Evolutionary conservation across 257 asterid genomes (phyloP), one percentile per base, ranked within the genome.

Genomic region (Solanum dulcamara): DNA sequence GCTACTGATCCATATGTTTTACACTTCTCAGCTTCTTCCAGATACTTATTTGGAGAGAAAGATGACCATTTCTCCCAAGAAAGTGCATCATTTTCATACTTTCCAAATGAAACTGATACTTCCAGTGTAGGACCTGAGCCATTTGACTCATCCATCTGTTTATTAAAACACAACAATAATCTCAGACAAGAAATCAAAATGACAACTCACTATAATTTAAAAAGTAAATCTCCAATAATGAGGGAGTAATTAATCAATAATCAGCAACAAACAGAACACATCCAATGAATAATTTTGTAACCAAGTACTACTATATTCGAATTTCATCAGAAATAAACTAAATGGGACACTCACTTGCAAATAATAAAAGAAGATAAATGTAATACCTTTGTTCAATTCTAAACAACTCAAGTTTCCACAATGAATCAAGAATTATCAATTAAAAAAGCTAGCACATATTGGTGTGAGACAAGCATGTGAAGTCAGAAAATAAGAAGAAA

Each of bases 21-120:
- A 84, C 94, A 90, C 90, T 81, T 92, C 50, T 93, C 97, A 32
- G 92, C 97, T 91, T 96, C 99, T 90, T 96, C 98, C 89, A 96
- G 87, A 83, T 96, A 94, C 89, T 96, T 96, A 67, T 94, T 96
- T 55, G 94, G 96, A 7, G 98, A 93, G 85, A 96, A 94, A 33
- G 98, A 90, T 18, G 99, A 96, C 97, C 97, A 96, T 85, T 94
- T 96, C 88, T 92, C 99, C 99, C 98, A 96, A 51, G 98, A 91
- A 84, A 96, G 95, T 71, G 90, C 91, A 90, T 94, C 97, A 32
- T 91, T 90, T 86, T 93, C 97, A 79, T 93, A 96, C 87, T 93
- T 92, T 85, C 99, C 98, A 77, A 96, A 96, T 3, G 99, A 96
- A 88, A 96, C 93, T 37, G 99, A 94, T 32, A 92, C 96, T 84